phyloP scores from a whole-genome alignment of 2,329 filamentous ascomycete genomes.

The Apiospora kogelbergensis region DNA sequence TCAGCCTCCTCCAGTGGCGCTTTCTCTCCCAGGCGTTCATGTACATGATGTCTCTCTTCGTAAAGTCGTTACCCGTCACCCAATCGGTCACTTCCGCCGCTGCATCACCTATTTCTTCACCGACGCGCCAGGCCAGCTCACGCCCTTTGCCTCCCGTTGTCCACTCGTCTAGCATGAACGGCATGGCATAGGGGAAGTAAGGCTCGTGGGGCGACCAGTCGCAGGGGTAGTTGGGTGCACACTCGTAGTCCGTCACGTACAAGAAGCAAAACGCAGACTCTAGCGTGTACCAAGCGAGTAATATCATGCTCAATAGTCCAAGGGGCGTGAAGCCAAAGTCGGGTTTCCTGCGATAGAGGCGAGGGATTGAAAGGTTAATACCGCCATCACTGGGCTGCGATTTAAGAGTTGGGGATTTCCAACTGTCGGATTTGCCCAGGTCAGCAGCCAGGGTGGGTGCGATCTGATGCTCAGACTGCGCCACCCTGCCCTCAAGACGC shows the following conservation, averaged over 20 bases:
- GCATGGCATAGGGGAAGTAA: constrained; percentile 59
- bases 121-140: constrained; percentile 32
- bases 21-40: constrained; percentile 48
- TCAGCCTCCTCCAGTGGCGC: constrained; percentile 49
- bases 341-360: constrained; percentile 44
- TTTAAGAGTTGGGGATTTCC: neutral
- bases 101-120: constrained; percentile 47
- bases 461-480: constrained; percentile 34
- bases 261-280: constrained; percentile 53
- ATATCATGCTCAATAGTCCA: constrained; percentile 43
- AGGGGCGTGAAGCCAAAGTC: constrained; percentile 48
- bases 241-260: constrained; percentile 54
- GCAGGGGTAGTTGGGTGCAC: constrained; percentile 45
- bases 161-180: constrained; percentile 65
- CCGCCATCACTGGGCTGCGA: constrained; percentile 30
- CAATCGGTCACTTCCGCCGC: constrained; percentile 49
- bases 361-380: constrained; percentile 45
- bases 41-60: constrained; percentile 40
- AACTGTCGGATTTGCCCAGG: constrained; percentile 9
- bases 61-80: constrained; percentile 44
- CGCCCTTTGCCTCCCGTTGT: constrained; percentile 52
- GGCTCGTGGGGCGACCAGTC: constrained; percentile 59
- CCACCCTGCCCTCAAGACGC: constrained; percentile 53
- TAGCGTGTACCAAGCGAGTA: constrained; percentile 53
- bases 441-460: constrained; percentile 14